Base-by-base conservation (phyloP, 1,284 basidiomycete species). In the Malassezia arunalokei region DNA sequence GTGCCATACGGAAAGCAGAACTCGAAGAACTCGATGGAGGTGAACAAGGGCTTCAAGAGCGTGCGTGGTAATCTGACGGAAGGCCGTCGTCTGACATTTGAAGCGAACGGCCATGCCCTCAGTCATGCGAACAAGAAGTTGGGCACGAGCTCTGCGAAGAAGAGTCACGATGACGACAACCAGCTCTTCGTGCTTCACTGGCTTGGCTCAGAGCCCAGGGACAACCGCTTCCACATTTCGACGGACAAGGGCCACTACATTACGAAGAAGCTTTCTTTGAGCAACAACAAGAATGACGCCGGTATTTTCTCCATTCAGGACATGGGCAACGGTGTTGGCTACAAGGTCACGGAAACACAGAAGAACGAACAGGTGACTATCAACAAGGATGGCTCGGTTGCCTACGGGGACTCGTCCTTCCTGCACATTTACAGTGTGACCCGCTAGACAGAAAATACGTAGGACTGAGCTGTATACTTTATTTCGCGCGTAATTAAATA, bases 61-160 rank as follows among this genome's bases (percentile, higher is more conserved):
- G 32, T 62, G 14, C 61, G 62, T 37, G 63, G 63, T 17, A 45
- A 48, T 20, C 49, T 57, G 15, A 60, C 63, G 17, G 63, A 65
- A 49, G 63, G 63, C n/a, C 63, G 63, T 11, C 53, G 43, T 42
- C 51, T 51, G 32, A 51, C 47, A 35, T 51, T 65, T 37, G 63
- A 65, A 40, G 39, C 54, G 5, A 32, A 47, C 31, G 47, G 49
- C 15, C 20, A 38, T 15, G 63, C 62, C 24, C 56, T 65, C 37
- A 40, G 35, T 14, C 43, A 54, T n/a, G 38, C 35, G 17, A 41
- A 43, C n/a, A 8, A 9, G 29, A 43, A 49, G 24, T 30, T 49
- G 6, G 33, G 35, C 24, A 37, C 44, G 20, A 49, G 40, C 20
- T 4, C 15, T 3, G 33, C 27, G 17, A 33, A 43, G 11, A 17